Evolutionary conservation across 1,284 basidiomycete genomes (phyloP).

Genomic region (Microbotryomycetes sp.): DNA sequence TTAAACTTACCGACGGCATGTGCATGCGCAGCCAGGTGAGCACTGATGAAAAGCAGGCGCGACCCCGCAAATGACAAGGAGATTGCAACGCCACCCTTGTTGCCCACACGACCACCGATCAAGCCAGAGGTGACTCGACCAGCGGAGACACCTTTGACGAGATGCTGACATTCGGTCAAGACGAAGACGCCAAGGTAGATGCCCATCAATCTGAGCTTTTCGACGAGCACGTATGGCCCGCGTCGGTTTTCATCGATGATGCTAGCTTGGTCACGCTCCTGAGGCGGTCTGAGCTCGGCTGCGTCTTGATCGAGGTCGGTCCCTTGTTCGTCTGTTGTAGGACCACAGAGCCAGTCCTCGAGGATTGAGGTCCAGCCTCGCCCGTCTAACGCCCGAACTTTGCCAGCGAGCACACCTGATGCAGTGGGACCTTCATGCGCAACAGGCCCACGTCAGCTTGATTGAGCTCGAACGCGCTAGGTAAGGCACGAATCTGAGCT

Average conservation of each 20-base stretch:
- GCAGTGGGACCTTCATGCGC: slow-evolving; percentile 15
- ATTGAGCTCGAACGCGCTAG: background rate
- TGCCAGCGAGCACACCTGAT: slow-evolving; percentile 25
- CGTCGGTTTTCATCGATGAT: background rate
- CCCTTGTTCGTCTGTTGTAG: background rate
- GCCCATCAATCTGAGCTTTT: slow-evolving; percentile 82
- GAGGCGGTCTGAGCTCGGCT: background rate
- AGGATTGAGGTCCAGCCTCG: slow-evolving; percentile 42
- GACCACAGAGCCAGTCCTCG: slow-evolving; percentile 43
- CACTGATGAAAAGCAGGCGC: slow-evolving; percentile 74
- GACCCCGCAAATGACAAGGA: slow-evolving; percentile 65
- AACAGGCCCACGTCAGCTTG: too few species aligned
- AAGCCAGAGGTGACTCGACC: slow-evolving; percentile 71
- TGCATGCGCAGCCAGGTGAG: slow-evolving; percentile 79
- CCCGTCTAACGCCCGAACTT: slow-evolving; percentile 20
- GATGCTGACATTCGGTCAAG: slow-evolving; percentile 45
- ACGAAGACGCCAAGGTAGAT: slow-evolving; percentile 55
- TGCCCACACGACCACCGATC: slow-evolving; percentile 73
- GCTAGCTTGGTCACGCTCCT: background rate
- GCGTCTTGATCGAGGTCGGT: background rate
- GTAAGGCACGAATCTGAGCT: background rate
- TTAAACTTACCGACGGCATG: background rate
- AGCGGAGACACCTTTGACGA: slow-evolving; percentile 47
- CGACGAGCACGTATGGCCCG: slow-evolving; percentile 64
- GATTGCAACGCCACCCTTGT: slow-evolving; percentile 74